Percentiles rank a stretch among this genome's conserved stretches.
Conservation (phyloP, 108 stramenopile species). For the Cylindrotheca fusiformis region DNA sequence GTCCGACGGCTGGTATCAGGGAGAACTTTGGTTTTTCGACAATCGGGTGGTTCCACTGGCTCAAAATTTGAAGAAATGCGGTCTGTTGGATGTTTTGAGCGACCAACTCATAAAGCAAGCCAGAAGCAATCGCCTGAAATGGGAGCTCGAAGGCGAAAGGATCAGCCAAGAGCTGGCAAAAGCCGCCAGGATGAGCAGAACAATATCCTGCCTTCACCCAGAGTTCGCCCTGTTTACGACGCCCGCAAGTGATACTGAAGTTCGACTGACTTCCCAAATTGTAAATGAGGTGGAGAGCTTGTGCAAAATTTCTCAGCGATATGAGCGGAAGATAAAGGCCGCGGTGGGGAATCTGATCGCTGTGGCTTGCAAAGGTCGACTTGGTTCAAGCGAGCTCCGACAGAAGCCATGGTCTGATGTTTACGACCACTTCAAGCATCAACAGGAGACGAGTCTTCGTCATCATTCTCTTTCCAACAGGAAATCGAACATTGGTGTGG, state of each 20-base stretch:
- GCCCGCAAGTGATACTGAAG: too few species aligned
- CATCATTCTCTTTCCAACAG: too few species aligned
- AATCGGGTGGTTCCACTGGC: constrained; percentile 61
- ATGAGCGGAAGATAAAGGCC: background rate
- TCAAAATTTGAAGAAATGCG: constrained; percentile 49
- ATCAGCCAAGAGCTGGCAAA: background rate
- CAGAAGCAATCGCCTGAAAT: background rate
- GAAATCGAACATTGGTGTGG: too few species aligned
- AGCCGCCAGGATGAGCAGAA: background rate
- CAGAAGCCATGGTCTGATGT: background rate
- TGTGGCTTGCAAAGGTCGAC: background rate
- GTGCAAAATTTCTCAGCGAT: background rate
- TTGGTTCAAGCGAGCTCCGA: background rate
- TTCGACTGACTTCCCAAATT: background rate
- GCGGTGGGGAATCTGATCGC: background rate
- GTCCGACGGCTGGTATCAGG: constrained; percentile 52
- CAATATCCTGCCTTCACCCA: background rate
- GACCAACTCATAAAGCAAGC: background rate
- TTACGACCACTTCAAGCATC: background rate
- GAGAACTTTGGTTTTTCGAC: constrained; percentile 59
- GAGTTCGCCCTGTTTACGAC: background rate
- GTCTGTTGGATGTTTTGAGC: constrained; percentile 43
- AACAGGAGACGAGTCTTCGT: background rate
- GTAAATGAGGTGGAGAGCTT: background rate
- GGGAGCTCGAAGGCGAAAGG: background rate